Conservation (phyloP, 805 yeast species). For the Sugiyamaella boreocaroliniensis region DNA sequence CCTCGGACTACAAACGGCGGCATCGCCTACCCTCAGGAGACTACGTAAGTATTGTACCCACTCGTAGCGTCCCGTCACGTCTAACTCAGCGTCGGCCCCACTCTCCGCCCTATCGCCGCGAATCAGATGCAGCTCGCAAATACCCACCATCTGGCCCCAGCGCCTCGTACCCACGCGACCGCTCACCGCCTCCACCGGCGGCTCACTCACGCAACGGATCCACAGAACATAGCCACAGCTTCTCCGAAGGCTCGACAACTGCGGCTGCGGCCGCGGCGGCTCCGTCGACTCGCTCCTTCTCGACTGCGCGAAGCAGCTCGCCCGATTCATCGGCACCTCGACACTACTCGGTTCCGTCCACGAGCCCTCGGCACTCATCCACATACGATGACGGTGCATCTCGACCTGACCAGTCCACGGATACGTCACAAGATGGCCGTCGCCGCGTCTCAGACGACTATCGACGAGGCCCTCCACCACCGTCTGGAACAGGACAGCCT, state of each 20-base stretch:
- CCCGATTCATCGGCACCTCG: not conserved
- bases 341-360: not conserved
- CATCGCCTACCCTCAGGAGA: constrained; percentile 11
- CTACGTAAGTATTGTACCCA: constrained; percentile 5
- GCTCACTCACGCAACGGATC: not conserved
- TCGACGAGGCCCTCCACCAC: not conserved
- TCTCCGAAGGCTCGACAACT: not conserved
- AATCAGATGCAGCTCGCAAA: not conserved
- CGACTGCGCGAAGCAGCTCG: not conserved
- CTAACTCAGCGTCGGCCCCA: not conserved
- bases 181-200: not conserved
- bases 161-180: not conserved
- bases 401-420: not conserved
- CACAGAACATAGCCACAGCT: not conserved
- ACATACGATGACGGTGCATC: not conserved
- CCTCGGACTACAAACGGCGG: constrained; percentile 24
- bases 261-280: not conserved
- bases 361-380: not conserved
- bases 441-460: constrained; percentile 3
- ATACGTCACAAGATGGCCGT: not conserved
- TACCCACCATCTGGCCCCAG: not conserved
- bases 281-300: not conserved
- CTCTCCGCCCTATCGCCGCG: constrained; percentile 1
- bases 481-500: not conserved
- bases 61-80: too few species aligned